Conservation (phyloP, 805 yeast species). For the Teunomyces kruisii region DNA sequence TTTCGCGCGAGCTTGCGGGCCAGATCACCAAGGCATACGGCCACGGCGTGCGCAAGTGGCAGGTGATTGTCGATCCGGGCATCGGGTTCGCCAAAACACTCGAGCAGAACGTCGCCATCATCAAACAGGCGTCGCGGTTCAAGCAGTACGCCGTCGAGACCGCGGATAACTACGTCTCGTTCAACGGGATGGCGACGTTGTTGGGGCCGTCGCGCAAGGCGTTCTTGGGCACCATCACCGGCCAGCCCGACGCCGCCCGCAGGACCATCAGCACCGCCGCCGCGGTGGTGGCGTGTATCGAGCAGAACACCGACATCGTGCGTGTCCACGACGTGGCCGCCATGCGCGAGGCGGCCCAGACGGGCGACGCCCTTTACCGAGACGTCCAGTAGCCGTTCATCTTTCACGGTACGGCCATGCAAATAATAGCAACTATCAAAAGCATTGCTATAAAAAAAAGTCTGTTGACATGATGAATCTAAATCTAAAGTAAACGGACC, state of each 20-base stretch:
- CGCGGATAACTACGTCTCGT: constrained; percentile 36
- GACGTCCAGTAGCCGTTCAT: constrained; percentile 6
- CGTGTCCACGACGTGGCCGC: constrained; percentile 83
- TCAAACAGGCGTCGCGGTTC: constrained; percentile 49
- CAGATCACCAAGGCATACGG: constrained; percentile 56
- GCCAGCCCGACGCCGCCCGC: constrained; percentile 53
- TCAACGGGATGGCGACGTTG: constrained; percentile 62
- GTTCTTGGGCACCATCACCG: constrained; percentile 76
- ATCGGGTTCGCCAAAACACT: constrained; percentile 89
- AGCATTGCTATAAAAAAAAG: no score
- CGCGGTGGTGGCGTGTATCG: constrained; percentile 68
- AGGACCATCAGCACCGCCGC: constrained; percentile 79
- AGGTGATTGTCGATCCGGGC: constrained; percentile 90
- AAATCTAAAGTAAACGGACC: no score
- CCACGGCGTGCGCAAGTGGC: constrained; percentile 82
- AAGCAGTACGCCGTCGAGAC: constrained; percentile 47
- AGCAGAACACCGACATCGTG: constrained; percentile 74
- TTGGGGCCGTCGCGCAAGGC: constrained; percentile 88
- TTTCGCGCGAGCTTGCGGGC: constrained; percentile 63
- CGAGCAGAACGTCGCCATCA: constrained; percentile 65
- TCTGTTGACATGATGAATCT: no score
- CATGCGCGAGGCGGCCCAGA: constrained; percentile 42
- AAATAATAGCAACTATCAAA: no score
- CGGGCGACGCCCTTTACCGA: constrained; percentile 76
- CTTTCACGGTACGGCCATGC: no score